A percentile compares a stretch with the other conserved stretches of the same genome.
Conservation (phyloP, 2,329 filamentous ascomycete genomes). For the Blastomyces emzantsi region DNA sequence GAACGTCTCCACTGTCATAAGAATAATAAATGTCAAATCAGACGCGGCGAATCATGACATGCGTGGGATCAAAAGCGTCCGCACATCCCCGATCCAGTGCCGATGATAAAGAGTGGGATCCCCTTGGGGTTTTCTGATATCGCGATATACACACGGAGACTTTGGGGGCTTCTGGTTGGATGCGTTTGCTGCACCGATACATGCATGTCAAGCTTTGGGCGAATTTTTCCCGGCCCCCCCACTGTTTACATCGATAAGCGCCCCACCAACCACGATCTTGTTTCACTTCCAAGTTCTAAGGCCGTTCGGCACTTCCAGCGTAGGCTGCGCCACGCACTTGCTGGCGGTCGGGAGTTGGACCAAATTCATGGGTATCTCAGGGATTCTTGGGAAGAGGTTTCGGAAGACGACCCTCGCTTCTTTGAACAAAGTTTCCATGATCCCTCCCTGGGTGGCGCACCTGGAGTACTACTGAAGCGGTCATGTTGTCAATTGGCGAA, state of each 20-base stretch:
- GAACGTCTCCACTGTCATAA: not conserved
- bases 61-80: not conserved
- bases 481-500: not conserved
- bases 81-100: not conserved
- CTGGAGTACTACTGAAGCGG: not conserved
- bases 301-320: not conserved
- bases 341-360: not conserved
- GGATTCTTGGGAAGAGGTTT: not conserved
- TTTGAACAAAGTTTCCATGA: not conserved
- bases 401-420: not conserved
- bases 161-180: not conserved
- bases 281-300: not conserved
- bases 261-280: not conserved
- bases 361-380: not conserved
- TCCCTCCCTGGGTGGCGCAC: not conserved
- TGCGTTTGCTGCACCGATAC: not conserved
- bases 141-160: not conserved
- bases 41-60: not conserved
- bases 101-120: not conserved
- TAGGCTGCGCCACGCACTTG: not conserved
- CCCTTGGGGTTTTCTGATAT: too few species aligned
- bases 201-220: not conserved
- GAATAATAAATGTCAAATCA: too few species aligned
- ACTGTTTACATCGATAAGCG: not conserved
- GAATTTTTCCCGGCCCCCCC: not conserved